These are phyloP conservation scores for Mycocentrospora acerina DNA, from an alignment of 2,329 filamentous ascomycete species.

Conservation along the genomic window DNA sequence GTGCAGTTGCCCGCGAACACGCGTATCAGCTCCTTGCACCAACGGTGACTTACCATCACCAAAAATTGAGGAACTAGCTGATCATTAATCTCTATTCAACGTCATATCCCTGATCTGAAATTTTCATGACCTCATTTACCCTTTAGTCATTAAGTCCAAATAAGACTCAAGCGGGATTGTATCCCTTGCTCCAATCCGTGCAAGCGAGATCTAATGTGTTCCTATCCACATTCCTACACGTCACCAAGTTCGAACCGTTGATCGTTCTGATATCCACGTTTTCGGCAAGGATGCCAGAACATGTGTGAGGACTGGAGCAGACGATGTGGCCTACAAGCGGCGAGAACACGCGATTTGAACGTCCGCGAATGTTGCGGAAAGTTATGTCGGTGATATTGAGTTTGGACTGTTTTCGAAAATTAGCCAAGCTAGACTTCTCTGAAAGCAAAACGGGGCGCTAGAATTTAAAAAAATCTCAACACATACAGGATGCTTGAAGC, in stretches of 20 bases:
- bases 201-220: constrained; percentile 9
- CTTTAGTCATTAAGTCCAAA: too few relatives aligned
- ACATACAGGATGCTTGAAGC: constrained; percentile 12
- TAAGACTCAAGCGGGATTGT: constrained; percentile 9
- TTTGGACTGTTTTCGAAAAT: constrained; percentile 1
- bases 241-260: constrained; percentile 14
- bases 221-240: constrained; percentile 14
- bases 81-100: too few relatives aligned
- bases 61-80: too few relatives aligned
- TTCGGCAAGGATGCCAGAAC: constrained; percentile 12
- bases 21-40: too few relatives aligned
- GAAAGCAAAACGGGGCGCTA: too few relatives aligned
- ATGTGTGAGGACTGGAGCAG: constrained; percentile 10
- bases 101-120: too few relatives aligned
- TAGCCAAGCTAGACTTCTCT: too few relatives aligned
- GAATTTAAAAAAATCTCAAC: too few relatives aligned
- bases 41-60: too few relatives aligned
- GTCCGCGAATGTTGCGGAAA: constrained; percentile 6
- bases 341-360: constrained; percentile 10
- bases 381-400: constrained; percentile 11
- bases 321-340: constrained; percentile 12
- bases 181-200: constrained; percentile 11
- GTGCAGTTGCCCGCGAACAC: too few relatives aligned
- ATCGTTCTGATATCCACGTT: constrained; percentile 16
- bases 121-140: too few relatives aligned